Conservation (phyloP, 23 red algal genomes). For the Gracilaria vermiculophylla region DNA sequence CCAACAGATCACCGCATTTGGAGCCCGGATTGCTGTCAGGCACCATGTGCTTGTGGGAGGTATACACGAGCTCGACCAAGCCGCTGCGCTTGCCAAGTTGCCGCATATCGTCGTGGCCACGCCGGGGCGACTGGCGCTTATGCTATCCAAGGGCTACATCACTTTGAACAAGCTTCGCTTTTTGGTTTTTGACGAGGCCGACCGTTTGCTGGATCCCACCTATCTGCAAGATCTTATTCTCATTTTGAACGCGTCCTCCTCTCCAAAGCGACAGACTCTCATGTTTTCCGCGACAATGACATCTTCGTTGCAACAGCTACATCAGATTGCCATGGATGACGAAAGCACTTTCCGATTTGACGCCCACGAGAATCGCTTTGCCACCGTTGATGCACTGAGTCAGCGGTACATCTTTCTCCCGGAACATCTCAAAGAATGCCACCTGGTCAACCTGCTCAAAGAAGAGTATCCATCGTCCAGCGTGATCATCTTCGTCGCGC, state of each 20-base stretch:
- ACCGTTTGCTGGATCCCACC: slow-evolving; percentile 69
- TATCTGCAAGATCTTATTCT: slow-evolving; percentile 54
- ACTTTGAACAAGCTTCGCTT: slow-evolving; percentile 44
- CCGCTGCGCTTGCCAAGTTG: slow-evolving; percentile 34
- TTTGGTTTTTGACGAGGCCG: slow-evolving; percentile 86
- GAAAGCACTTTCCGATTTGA: slow-evolving; percentile 67
- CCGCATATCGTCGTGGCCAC: slow-evolving; percentile 94
- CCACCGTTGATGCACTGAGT: slow-evolving; percentile 60
- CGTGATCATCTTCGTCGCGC: slow-evolving; percentile 74
- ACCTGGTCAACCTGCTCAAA: slow-evolving; percentile 74
- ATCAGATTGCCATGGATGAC: slow-evolving; percentile 18
- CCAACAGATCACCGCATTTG: slow-evolving; percentile 73
- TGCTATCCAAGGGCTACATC: slow-evolving; percentile 32
- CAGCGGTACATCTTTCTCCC: slow-evolving; percentile 80
- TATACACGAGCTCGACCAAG: slow-evolving; percentile 63
- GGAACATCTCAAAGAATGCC: slow-evolving; percentile 72
- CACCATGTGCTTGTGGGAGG: slow-evolving; percentile 80
- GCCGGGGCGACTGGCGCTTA: slow-evolving; percentile 79
- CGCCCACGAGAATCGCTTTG: slow-evolving; percentile 57
- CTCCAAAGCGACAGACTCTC: slow-evolving; percentile 64
- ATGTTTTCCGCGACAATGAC: slow-evolving; percentile 97
- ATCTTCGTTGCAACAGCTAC: slow-evolving; percentile 54
- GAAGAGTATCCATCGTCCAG: slow-evolving; percentile 26
- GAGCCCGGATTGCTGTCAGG: slow-evolving; percentile 52
- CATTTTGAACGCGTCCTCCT: slow-evolving; percentile 41